Conservation (phyloP, 768 basidiomycete species). For the Mycena latifolia region DNA sequence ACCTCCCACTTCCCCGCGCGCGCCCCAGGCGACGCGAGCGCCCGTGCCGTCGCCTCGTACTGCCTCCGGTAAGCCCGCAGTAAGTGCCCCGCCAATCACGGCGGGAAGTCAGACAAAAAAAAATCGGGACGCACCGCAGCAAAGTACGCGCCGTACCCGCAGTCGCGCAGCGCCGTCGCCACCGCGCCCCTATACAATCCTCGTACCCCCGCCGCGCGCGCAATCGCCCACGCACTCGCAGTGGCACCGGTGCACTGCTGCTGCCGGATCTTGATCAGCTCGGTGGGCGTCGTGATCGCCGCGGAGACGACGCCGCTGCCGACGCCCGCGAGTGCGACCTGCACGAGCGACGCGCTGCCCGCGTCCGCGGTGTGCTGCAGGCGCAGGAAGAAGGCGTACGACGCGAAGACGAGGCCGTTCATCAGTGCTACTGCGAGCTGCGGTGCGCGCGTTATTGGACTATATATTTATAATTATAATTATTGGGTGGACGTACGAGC, state of each 20-base stretch:
- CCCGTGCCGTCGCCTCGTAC: conserved; percentile 76
- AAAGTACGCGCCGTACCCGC: conserved; percentile 91
- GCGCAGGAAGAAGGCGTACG: conserved; percentile 84
- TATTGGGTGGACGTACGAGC: conserved; percentile 46
- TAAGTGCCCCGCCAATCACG: too few species aligned
- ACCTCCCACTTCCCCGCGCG: conserved; percentile 55
- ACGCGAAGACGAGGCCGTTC: conserved; percentile 90
- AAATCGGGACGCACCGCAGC: conserved; percentile 64
- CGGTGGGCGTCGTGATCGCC: conserved; percentile 87
- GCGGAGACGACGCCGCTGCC: conserved; percentile 85
- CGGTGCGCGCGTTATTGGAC: background rate
- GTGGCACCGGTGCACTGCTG: conserved; percentile 67
- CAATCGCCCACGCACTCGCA: conserved; percentile 67
- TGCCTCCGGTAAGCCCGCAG: conserved; percentile 34
- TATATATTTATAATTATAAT: too few species aligned
- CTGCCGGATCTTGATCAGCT: conserved; percentile 90
- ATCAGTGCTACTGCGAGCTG: conserved; percentile 79
- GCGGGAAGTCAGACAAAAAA: too few species aligned
- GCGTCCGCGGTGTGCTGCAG: conserved; percentile 61
- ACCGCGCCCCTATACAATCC: conserved; percentile 85
- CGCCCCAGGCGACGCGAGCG: conserved; percentile 49
- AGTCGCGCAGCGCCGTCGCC: conserved; percentile 81
- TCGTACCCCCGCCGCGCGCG: conserved; percentile 65
- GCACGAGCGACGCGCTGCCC: conserved; percentile 71
- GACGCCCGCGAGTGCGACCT: conserved; percentile 83